phyloP scores from a whole-genome alignment of 345 rosid species.

The Gossypium ekmanianum region DNA sequence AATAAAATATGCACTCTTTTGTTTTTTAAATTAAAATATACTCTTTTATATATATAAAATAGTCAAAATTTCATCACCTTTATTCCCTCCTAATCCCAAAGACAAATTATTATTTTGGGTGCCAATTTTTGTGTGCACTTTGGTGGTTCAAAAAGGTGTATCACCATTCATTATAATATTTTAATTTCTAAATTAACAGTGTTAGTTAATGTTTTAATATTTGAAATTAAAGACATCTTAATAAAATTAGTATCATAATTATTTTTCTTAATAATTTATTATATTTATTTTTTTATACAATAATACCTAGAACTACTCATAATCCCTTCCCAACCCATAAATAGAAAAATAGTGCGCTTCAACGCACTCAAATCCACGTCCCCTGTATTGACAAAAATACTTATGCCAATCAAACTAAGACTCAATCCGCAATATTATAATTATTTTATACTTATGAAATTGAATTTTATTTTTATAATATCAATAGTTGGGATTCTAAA shows the following conservation, averaged over 20 bases:
- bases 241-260: no score
- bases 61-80: not conserved
- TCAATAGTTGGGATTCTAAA: no score
- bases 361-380: accelerated
- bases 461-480: no score
- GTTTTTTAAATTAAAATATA: not conserved
- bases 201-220: no score
- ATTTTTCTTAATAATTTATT: no score
- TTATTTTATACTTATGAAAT: not conserved
- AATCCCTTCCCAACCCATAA: accelerated
- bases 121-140: not conserved
- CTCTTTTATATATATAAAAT: not conserved
- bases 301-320: no score
- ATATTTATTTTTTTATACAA: no score
- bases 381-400: accelerated
- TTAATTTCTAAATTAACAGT: no score
- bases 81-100: not conserved
- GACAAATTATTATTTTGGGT: not conserved
- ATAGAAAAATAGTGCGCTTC: no score
- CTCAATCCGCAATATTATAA: no score
- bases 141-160: not conserved
- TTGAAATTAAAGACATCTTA: no score
- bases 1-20: no score
- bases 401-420: accelerated
- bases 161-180: not conserved